phyloP scores from a whole-genome alignment of 2,329 filamentous ascomycete genomes.

The Hypocreales sp. region DNA sequence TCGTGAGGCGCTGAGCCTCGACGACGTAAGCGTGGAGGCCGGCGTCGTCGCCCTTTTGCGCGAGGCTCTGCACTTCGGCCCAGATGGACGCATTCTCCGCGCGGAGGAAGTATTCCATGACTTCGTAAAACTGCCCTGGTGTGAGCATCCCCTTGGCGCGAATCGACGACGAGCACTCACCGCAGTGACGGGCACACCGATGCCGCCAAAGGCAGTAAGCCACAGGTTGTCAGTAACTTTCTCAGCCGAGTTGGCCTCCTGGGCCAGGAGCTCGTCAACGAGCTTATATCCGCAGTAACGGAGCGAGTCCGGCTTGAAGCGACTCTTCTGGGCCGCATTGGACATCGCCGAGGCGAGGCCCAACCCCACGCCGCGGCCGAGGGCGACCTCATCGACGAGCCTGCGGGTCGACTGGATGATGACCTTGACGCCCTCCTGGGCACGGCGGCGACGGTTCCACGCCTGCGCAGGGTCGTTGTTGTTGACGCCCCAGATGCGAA shows the following conservation, averaged over 20 bases:
- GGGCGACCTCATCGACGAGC: slow-evolving; percentile 20
- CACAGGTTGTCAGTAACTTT: slow-evolving; percentile 19
- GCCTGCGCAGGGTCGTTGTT: slow-evolving; percentile 30
- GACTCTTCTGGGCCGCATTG: slow-evolving; percentile 11
- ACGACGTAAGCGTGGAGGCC: slow-evolving; percentile 19
- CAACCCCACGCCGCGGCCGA: slow-evolving; percentile 14
- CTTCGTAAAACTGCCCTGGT: slow-evolving; percentile 25
- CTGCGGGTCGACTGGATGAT: slow-evolving; percentile 22
- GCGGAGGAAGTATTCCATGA: slow-evolving; percentile 24
- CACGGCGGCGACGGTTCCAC: slow-evolving; percentile 27
- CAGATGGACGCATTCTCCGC: slow-evolving; percentile 24
- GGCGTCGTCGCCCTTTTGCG: slow-evolving; percentile 17
- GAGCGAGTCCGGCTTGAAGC: slow-evolving; percentile 19
- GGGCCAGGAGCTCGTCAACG: slow-evolving; percentile 19
- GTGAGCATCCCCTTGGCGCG: neutral
- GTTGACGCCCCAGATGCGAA: slow-evolving; percentile 29
- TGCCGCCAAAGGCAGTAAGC: slow-evolving; percentile 23
- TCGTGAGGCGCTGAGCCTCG: slow-evolving; percentile 25
- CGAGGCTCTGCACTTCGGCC: slow-evolving; percentile 24
- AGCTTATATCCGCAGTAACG: slow-evolving; percentile 22
- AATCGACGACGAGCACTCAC: slow-evolving; percentile 13
- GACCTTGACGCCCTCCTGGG: slow-evolving; percentile 20
- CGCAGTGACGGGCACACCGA: slow-evolving; percentile 20
- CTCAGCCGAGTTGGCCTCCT: slow-evolving; percentile 16
- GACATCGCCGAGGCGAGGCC: slow-evolving; percentile 14